Evolutionary conservation across 2,329 filamentous ascomycete genomes (phyloP).

Genomic region (Aspergillus fischeri): DNA sequence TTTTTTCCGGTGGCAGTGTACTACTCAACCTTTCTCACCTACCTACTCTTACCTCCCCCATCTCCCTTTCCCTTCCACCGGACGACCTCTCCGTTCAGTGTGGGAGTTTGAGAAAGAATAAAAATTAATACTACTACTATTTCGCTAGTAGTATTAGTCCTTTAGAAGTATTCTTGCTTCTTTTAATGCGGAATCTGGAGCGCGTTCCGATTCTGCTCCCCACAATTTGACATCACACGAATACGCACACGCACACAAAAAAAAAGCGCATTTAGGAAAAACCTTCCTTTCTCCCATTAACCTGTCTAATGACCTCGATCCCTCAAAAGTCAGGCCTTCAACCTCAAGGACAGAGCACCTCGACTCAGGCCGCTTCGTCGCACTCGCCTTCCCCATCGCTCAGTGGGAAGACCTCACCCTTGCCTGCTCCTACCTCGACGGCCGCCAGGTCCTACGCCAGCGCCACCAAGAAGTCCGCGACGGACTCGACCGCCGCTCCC

Average conservation of each 20-base stretch:
- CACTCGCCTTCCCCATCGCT: conserved; percentile 45
- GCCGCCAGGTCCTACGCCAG: conserved; percentile 59
- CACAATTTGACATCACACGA: conserved; percentile 17
- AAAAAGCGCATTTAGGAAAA: conserved; percentile 4
- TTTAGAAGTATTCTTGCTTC: conserved; percentile 11
- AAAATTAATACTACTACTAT: not conserved
- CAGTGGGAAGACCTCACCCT: conserved; percentile 49
- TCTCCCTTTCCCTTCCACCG: conserved; percentile 4
- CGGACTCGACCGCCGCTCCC: conserved; percentile 48
- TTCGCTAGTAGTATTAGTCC: conserved; percentile 16
- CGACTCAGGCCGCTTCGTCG: conserved; percentile 46
- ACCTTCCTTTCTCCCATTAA: conserved; percentile 14
- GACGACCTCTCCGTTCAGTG: conserved; percentile 1
- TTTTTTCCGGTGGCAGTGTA: not conserved
- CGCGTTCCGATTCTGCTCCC: conserved; percentile 13
- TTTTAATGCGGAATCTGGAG: conserved; percentile 20
- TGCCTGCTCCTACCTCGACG: conserved; percentile 50
- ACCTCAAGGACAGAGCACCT: conserved; percentile 47
- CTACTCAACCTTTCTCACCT: not conserved
- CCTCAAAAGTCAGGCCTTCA: conserved; percentile 46
- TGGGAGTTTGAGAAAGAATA: conserved; percentile 2
- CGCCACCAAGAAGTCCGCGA: conserved; percentile 57
- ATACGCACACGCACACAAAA: not conserved
- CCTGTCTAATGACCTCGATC: conserved; percentile 60
- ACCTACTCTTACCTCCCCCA: not conserved